phyloP scores from a whole-genome alignment of 306 rosid species.

The Begonia loranthoides region DNA sequence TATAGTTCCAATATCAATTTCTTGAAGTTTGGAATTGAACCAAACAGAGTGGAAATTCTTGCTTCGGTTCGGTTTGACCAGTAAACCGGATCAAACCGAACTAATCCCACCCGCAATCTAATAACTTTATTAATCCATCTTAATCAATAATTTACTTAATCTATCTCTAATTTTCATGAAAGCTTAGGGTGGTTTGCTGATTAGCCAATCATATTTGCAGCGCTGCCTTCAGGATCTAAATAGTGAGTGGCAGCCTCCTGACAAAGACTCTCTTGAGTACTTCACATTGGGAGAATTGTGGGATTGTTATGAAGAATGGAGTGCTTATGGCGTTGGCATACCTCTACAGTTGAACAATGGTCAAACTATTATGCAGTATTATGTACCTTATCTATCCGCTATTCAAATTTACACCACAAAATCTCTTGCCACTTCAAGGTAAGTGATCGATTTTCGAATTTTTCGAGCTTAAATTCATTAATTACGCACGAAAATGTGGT shows the following conservation, averaged over 20 bases:
- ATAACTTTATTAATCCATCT: neutral
- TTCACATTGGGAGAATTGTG: slow-evolving; percentile 51
- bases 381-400: slow-evolving; percentile 62
- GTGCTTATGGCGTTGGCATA: slow-evolving; percentile 57
- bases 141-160: slow-evolving; percentile 4
- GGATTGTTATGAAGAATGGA: slow-evolving; percentile 70
- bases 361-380: slow-evolving; percentile 36
- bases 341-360: slow-evolving; percentile 31
- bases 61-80: no score
- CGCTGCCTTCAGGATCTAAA: slow-evolving; percentile 36
- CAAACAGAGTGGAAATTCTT: no score
- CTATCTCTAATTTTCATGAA: no score
- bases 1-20: no score
- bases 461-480: neutral
- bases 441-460: neutral
- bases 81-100: neutral
- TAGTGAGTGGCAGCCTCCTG: slow-evolving; percentile 39
- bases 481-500: neutral
- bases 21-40: no score
- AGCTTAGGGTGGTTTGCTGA: neutral
- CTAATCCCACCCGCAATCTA: no score
- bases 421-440: slow-evolving; percentile 38
- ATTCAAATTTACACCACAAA: slow-evolving; percentile 51
- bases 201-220: slow-evolving; percentile 16
- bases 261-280: slow-evolving; percentile 32